Evolutionary conservation across 2,329 filamentous ascomycete species (phyloP).

Genomic region (Periglandula ipomoeae): DNA sequence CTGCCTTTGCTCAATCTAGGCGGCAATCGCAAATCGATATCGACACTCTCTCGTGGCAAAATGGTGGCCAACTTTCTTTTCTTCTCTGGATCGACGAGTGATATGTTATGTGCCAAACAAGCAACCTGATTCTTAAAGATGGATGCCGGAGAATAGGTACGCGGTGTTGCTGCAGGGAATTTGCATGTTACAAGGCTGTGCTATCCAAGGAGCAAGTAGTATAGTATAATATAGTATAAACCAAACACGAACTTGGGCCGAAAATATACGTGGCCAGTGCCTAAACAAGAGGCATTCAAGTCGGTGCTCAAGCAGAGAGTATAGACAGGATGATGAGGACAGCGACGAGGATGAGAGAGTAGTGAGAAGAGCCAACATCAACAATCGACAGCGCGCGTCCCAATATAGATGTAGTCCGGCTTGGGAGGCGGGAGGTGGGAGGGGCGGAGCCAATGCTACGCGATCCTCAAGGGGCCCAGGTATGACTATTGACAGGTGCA

Average conservation of each 20-base stretch:
- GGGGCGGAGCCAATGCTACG: slow-evolving; percentile 7
- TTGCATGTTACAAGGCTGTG: slow-evolving; percentile 1
- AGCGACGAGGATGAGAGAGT: neutral
- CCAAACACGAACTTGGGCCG: slow-evolving; percentile 2
- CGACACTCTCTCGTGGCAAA: neutral
- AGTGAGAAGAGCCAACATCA: neutral
- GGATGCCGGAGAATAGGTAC: neutral
- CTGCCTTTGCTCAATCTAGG: neutral
- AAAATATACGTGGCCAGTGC: slow-evolving; percentile 7
- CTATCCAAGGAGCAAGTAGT: neutral
- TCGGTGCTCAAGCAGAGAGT: neutral
- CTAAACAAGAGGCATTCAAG: neutral
- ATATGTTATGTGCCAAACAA: neutral
- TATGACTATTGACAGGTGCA: slow-evolving; percentile 1
- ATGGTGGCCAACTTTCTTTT: neutral
- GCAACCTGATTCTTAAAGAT: neutral
- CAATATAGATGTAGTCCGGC: slow-evolving; percentile 7
- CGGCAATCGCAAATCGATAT: neutral
- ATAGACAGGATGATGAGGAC: slow-evolving; percentile 2
- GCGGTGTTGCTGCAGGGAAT: neutral
- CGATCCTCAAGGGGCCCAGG: slow-evolving; percentile 4
- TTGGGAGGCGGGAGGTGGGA: slow-evolving; percentile 1
- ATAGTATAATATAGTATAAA: neutral
- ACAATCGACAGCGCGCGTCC: neutral
- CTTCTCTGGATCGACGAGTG: neutral